phyloP scores from a whole-genome alignment of 176 grass and related monocot species.

The Aegilops speltoides region DNA sequence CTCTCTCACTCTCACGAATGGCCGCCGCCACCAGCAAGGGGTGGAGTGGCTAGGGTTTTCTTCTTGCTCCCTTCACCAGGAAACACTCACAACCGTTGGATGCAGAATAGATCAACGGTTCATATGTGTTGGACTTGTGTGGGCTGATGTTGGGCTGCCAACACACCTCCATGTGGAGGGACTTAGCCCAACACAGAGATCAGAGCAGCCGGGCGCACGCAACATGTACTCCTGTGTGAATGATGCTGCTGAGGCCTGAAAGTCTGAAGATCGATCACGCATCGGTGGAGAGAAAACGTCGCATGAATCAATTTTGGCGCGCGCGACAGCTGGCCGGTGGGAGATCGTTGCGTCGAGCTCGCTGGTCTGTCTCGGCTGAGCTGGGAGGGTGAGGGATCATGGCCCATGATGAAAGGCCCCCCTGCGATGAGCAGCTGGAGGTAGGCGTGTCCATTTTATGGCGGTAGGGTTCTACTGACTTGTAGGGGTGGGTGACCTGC shows the following conservation, averaged over 20 bases:
- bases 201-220: too few species aligned
- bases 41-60: too few species aligned
- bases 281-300: not conserved
- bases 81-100: too few species aligned
- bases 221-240: too few species aligned
- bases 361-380: not conserved
- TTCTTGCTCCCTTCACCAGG: too few species aligned
- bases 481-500: not conserved
- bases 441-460: not conserved
- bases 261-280: not conserved
- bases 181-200: too few species aligned
- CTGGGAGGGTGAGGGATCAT: not conserved
- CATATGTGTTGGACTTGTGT: too few species aligned
- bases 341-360: not conserved
- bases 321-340: not conserved
- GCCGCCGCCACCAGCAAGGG: too few species aligned
- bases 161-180: too few species aligned
- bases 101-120: too few species aligned
- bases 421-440: not conserved
- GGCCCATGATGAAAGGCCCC: not conserved
- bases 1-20: too few species aligned
- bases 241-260: not conserved
- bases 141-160: too few species aligned
- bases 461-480: not conserved
- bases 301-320: not conserved